Evolutionary conservation across 495 filamentous ascomycete species (phyloP).

Genomic region (Xylaria nigripes): DNA sequence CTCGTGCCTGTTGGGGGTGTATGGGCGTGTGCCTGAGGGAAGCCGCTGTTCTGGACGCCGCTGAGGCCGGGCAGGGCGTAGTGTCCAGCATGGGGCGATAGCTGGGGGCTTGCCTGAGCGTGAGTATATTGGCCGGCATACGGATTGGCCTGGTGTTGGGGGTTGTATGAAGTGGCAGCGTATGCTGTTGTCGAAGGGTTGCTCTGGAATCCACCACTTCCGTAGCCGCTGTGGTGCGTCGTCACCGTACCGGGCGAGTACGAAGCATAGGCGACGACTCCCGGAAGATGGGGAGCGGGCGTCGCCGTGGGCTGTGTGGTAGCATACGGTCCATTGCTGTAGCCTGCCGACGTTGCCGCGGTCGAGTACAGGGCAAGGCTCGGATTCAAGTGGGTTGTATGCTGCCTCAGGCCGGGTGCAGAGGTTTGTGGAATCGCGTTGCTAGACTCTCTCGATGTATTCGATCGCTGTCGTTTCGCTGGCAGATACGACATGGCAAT

Average conservation of each 20-base stretch:
- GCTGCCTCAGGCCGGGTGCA: constrained; percentile 9
- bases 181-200: constrained; percentile 16
- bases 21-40: constrained; percentile 19
- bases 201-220: constrained; percentile 18
- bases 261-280: constrained; percentile 15
- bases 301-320: constrained; percentile 17
- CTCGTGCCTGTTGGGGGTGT: constrained; percentile 16
- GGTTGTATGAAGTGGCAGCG: constrained; percentile 20
- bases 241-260: constrained; percentile 25
- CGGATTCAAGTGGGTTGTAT: constrained; percentile 6
- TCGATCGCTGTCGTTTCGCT: constrained; percentile 30
- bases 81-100: constrained; percentile 18
- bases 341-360: constrained; percentile 13
- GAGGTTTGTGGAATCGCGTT: constrained; percentile 18
- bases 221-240: constrained; percentile 20
- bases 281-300: constrained; percentile 15
- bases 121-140: constrained; percentile 25
- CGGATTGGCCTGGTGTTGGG: constrained; percentile 19
- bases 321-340: constrained; percentile 25
- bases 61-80: constrained; percentile 15
- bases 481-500: constrained; percentile 30
- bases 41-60: constrained; percentile 19
- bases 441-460: constrained; percentile 27
- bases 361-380: constrained; percentile 16
- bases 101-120: constrained; percentile 20